Evolutionary conservation across 1,284 basidiomycete genomes (phyloP), one percentile per base, ranked within the genome.

Genomic region (Exsudoporus floridanus): DNA sequence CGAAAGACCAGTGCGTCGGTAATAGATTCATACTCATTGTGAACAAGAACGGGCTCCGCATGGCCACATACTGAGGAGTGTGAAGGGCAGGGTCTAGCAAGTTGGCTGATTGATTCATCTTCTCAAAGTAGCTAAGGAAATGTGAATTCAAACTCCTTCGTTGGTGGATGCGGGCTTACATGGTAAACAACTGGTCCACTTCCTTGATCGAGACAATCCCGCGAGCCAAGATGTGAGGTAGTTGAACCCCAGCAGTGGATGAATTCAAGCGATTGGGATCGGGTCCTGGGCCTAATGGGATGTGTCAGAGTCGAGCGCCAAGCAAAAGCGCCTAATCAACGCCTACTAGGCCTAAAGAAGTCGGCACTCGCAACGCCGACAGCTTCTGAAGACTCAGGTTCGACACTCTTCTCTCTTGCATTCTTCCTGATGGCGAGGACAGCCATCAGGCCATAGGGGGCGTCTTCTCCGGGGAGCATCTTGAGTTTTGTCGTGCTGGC

Each of bases 21-120:
- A 48, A 46, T 3, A 33, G 25, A 40, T 60, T 81, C 88, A 81
- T 62, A 91, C 88, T 82, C 50, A 88, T 87, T 35, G 89, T 91
- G 70, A 92, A 92, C 46, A 92, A 66, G 72, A 92, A 91, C 0
- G 88, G 86, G 56, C 86, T 89, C 18, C 88, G 80, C 72, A 64
- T 79, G 78, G 64, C 81, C 82, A n/a, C 87, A 57, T 77, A 80
- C 53, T 85, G 84, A 10, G 88, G 81, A 1, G 86, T 88, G 63
- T 92, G 89, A 12, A 92, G 74, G n/a, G 77, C 74, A 8, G 86
- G 86, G 61, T 92, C 89, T 23, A 91, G 72, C 18, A 91, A 71
- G 8, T 81, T 89, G 21, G 85, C 66, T 0, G 88, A 88, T 16
- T 80, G 71, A 58, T 91, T 91, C 80, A 92, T 88, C 60, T 80